Evolutionary conservation across 345 rosid species (phyloP).

Genomic region (Noccaea bulbosa): DNA sequence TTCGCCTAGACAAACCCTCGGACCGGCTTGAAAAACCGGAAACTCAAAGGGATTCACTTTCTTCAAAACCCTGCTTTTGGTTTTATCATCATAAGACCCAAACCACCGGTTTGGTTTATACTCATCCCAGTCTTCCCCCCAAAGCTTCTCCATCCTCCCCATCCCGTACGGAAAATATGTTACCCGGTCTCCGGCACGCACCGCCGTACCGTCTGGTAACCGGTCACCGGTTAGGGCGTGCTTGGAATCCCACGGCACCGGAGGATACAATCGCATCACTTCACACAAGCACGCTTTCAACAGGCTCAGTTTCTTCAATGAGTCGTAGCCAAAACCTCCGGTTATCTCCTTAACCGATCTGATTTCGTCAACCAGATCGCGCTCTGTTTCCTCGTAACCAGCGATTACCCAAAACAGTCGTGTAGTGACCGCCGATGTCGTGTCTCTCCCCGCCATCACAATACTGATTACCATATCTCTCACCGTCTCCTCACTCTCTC

Average conservation of each 20-base stretch:
- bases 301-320: conserved; percentile 52
- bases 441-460: conserved; percentile 72
- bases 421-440: conserved; percentile 66
- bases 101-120: conserved; percentile 79
- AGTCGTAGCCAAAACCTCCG: conserved; percentile 39
- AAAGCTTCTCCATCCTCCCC: conserved; percentile 84
- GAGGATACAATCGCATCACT: conserved; percentile 74
- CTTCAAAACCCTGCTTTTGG: conserved; percentile 42
- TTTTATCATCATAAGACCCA: conserved; percentile 2
- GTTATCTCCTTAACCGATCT: conserved; percentile 22
- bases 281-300: conserved; percentile 69
- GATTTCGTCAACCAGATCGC: conserved; percentile 51
- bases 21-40: conserved; percentile 81
- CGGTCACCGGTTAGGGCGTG: conserved; percentile 53
- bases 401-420: conserved; percentile 71
- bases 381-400: conserved; percentile 43
- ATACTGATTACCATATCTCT: conserved; percentile 67
- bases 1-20: conserved; percentile 73
- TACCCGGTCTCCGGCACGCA: conserved; percentile 79
- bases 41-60: conserved; percentile 59
- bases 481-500: conserved; percentile 49
- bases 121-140: conserved; percentile 69
- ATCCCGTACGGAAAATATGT: conserved; percentile 85
- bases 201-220: conserved; percentile 69
- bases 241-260: conserved; percentile 77